A percentile compares a stretch with the other conserved stretches of the same genome.
These are phyloP conservation scores for Fomitopsis serialis DNA, from an alignment of 768 basidiomycete species.

Conservation along the genomic window DNA sequence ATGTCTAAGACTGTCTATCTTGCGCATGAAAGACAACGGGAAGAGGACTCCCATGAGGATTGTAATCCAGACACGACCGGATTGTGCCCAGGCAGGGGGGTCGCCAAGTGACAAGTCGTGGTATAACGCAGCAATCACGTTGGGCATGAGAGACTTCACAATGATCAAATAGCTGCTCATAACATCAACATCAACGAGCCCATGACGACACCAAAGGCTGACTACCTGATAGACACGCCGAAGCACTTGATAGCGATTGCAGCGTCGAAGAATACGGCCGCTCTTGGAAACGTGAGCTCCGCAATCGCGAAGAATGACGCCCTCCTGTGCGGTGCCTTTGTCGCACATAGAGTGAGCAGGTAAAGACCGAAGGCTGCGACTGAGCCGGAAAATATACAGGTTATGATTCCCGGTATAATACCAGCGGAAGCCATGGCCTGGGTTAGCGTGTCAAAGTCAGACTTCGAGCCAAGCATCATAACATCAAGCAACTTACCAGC, in stretches of 20 bases:
- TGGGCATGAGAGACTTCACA: slow-evolving; percentile 90
- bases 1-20: slow-evolving; percentile 80
- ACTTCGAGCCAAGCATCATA: not conserved
- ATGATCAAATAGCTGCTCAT: slow-evolving; percentile 78
- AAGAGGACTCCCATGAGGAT: slow-evolving; percentile 71
- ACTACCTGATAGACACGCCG: slow-evolving; percentile 86
- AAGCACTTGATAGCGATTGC: slow-evolving; percentile 97
- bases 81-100: slow-evolving; percentile 72
- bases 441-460: not conserved
- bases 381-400: slow-evolving; percentile 75
- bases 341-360: slow-evolving; percentile 80
- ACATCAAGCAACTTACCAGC: slow-evolving; percentile 41
- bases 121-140: slow-evolving; percentile 78
- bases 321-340: slow-evolving; percentile 63
- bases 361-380: slow-evolving; percentile 85
- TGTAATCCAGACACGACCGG: slow-evolving; percentile 79
- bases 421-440: slow-evolving; percentile 91
- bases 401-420: slow-evolving; percentile 83
- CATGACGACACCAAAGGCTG: not conserved
- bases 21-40: slow-evolving; percentile 80
- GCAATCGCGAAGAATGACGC: slow-evolving; percentile 83
- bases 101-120: slow-evolving; percentile 66
- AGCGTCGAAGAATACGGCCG: slow-evolving; percentile 84
- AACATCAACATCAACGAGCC: not conserved
- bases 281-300: slow-evolving; percentile 83